Conservation (phyloP, 2,329 filamentous ascomycete genomes). For the Penicillium sp. region DNA sequence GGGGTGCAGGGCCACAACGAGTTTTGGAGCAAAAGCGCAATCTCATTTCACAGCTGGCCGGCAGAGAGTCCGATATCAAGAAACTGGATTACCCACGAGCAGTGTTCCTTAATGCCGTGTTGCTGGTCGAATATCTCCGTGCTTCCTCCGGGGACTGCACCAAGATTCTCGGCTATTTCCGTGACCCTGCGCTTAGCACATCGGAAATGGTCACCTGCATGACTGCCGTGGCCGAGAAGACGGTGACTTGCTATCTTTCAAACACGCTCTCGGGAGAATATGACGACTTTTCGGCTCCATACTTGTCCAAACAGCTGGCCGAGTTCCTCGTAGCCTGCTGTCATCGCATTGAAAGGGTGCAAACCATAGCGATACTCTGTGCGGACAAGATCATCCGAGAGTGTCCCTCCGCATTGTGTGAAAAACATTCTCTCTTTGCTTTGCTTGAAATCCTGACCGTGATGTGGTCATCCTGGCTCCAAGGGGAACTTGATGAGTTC, state of each 20-base stretch:
- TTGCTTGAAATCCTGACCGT: conserved; percentile 85
- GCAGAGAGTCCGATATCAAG: conserved; percentile 71
- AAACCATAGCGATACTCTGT: conserved; percentile 75
- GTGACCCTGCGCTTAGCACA: conserved; percentile 74
- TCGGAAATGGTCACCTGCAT: conserved; percentile 60
- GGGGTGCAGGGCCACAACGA: conserved; percentile 69
- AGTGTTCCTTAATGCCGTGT: conserved; percentile 85
- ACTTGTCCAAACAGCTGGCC: conserved; percentile 82
- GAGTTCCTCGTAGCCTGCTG: conserved; percentile 83
- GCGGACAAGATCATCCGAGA: conserved; percentile 80
- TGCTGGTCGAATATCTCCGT: conserved; percentile 81
- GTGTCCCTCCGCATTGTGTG: conserved; percentile 83
- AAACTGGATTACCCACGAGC: conserved; percentile 81
- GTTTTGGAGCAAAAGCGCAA: conserved; percentile 74
- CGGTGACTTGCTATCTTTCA: conserved; percentile 72
- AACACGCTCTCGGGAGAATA: conserved; percentile 67
- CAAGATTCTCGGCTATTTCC: conserved; percentile 82
- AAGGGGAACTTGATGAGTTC: conserved; percentile 91
- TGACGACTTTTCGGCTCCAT: conserved; percentile 80
- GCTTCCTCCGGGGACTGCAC: conserved; percentile 85
- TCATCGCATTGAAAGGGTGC: conserved; percentile 85
- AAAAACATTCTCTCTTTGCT: conserved; percentile 84
- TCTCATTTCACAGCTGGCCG: conserved; percentile 67
- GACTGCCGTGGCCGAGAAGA: conserved; percentile 58
- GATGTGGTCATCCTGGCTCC: conserved; percentile 92